These are phyloP conservation scores for Lentinus polychrous DNA, from an alignment of 1,284 basidiomycete species.

Conservation along the genomic window DNA sequence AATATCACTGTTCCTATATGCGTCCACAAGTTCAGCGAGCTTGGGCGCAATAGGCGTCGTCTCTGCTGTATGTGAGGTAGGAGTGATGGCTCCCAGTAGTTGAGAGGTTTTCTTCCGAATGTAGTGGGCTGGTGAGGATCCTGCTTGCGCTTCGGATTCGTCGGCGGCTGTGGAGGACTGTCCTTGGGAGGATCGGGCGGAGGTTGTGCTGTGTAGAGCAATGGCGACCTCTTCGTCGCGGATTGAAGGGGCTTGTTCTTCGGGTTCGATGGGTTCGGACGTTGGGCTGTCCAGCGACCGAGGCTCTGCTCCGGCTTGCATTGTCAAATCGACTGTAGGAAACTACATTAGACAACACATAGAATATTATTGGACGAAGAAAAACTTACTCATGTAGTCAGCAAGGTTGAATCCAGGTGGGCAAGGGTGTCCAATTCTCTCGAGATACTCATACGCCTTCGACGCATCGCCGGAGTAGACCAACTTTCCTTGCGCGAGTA, in stretches of 20 bases:
- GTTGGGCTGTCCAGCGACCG: constrained; percentile 31
- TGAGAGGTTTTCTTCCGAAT: constrained; percentile 75
- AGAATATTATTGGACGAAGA: not conserved
- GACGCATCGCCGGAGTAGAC: constrained; percentile 78
- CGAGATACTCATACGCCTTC: constrained; percentile 78
- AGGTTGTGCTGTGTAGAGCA: constrained; percentile 20
- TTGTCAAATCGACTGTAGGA: constrained; percentile 73
- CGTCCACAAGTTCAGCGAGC: constrained; percentile 69
- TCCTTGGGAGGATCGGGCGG: constrained; percentile 26
- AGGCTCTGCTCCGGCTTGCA: constrained; percentile 57
- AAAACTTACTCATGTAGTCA: constrained; percentile 86
- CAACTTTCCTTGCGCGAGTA: constrained; percentile 79
- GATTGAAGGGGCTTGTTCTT: constrained; percentile 33
- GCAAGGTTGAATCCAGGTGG: constrained; percentile 97
- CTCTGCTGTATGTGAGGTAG: constrained; percentile 21
- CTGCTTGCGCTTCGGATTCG: constrained; percentile 41
- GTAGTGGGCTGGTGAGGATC: constrained; percentile 43
- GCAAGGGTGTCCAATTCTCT: constrained; percentile 74
- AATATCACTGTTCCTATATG: constrained; percentile 65
- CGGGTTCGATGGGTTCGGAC: constrained; percentile 29
- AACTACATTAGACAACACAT: not conserved
- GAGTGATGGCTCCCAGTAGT: constrained; percentile 61
- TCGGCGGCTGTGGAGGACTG: constrained; percentile 41
- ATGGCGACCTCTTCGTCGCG: constrained; percentile 58
- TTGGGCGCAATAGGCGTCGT: constrained; percentile 48